Evolutionary conservation across 1,284 basidiomycete genomes (phyloP), one percentile per base, ranked within the genome.

Genomic region (Uromyces viciae-fabae): DNA sequence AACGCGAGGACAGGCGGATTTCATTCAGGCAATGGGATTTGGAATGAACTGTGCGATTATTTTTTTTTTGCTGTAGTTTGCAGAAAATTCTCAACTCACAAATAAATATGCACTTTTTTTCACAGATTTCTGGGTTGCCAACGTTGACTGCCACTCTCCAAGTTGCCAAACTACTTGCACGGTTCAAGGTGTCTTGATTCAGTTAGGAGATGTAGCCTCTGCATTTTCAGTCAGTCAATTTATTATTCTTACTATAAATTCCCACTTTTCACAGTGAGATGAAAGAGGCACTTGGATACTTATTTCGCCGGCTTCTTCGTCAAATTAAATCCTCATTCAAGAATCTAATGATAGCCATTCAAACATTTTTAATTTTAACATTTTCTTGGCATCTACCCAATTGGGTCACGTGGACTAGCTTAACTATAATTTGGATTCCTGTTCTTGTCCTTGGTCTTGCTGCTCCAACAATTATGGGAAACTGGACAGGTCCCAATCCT

Each of bases 11-110:
- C 4, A 79, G 76, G 64, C 76, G 28, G 76, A 79, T 69, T 72
- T 79, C 43, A 79, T 79, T 71, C 76, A 79, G 60, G 76, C 76
- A 11, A 40, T 79, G n/a, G 76, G 76, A 22, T 79, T 79, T 72
- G 76, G 76, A 58, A 58, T 79, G 68, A 79, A 79, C 46, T 72
- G 76, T 79, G 36, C 56, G 76, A 31, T 2, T 15, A 28, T 1
- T 28, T 72, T 25, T 43, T 19, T 43, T 43, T 68, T 40, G 3
- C 17, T 68, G 9, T 40, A 40, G 5, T n/a, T 1, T 42, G 38
- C 22, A 49, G 11, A 49, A 49, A 19, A 22, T 28, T 28, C 33
- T 58, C 76, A 25, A 69, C 25, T 14, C 33, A 17, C 40, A 25
- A 22, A 56, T n/a, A 3, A 60, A 62, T 2, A 15, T 28, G 17